Percentiles rank a stretch among this genome's conserved stretches.
These are phyloP conservation scores for Rhizophagus clarus DNA, from an alignment of 192 early-diverging fungal species.

Conservation along the genomic window DNA sequence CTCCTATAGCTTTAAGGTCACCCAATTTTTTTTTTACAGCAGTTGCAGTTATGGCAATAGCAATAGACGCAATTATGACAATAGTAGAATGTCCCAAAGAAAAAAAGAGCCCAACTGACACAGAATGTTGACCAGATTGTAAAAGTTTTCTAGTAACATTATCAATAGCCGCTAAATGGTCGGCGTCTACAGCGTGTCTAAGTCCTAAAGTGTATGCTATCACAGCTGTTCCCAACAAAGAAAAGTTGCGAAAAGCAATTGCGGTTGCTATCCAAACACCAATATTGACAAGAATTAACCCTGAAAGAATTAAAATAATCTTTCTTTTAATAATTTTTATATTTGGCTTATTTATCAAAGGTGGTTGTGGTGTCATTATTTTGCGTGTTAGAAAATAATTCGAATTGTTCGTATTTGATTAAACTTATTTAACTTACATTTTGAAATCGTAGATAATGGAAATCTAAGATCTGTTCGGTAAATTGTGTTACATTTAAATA, in stretches of 20 bases:
- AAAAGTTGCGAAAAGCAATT: slow-evolving; percentile 40
- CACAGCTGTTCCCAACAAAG: slow-evolving; percentile 48
- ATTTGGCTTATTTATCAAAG: slow-evolving; percentile 4
- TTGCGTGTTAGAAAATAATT: too few relatives aligned
- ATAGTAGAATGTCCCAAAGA: slow-evolving; percentile 74
- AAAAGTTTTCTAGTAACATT: slow-evolving; percentile 70
- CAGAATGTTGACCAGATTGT: slow-evolving; percentile 40
- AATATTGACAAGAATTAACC: slow-evolving; percentile 44
- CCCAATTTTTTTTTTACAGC: slow-evolving; percentile 47
- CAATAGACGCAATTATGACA: slow-evolving; percentile 54
- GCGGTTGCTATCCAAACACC: slow-evolving; percentile 46
- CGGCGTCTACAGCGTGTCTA: slow-evolving; percentile 63
- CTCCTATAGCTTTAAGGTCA: slow-evolving; percentile 47
- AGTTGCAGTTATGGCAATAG: slow-evolving; percentile 48
- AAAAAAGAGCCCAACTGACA: slow-evolving; percentile 69
- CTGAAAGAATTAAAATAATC: slow-evolving; percentile 35
- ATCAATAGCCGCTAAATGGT: slow-evolving; percentile 76
- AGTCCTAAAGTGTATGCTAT: slow-evolving; percentile 56
- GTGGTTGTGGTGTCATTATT: neutral
- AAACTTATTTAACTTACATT: too few relatives aligned
- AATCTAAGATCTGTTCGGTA: too few relatives aligned
- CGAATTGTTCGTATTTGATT: too few relatives aligned
- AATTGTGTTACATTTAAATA: too few relatives aligned
- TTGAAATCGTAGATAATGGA: too few relatives aligned
- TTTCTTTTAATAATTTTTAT: slow-evolving; percentile 30